These are phyloP conservation scores for Boletus subparvulus DNA, from an alignment of 768 basidiomycete species.

Conservation along the genomic window DNA sequence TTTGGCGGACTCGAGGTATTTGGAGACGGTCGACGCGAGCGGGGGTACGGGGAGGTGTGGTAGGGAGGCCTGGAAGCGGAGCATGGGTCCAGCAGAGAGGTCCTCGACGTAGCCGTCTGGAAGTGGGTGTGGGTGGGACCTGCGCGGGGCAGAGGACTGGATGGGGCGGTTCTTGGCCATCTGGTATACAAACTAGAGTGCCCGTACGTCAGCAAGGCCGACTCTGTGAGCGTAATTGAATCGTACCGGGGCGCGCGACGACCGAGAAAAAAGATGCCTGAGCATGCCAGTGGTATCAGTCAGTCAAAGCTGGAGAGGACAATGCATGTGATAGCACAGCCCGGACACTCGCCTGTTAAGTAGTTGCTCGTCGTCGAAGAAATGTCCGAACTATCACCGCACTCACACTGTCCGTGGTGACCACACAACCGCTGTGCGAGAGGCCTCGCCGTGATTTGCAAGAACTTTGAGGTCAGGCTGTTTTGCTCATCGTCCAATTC, in stretches of 20 bases:
- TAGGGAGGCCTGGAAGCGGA: slow-evolving; percentile 69
- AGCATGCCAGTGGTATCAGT: slow-evolving; percentile 5
- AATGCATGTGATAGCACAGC: too few relatives aligned
- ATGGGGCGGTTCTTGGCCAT: slow-evolving; percentile 33
- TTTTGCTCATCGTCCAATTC: too few relatives aligned
- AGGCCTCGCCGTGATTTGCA: too few relatives aligned
- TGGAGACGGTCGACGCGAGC: slow-evolving; percentile 75
- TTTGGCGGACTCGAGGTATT: slow-evolving; percentile 84
- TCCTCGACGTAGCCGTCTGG: slow-evolving; percentile 55
- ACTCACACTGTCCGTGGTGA: too few relatives aligned
- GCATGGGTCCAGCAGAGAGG: slow-evolving; percentile 61
- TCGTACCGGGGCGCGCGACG: background rate
- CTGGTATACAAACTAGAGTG: slow-evolving; percentile 14
- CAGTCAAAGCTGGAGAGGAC: background rate
- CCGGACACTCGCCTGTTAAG: too few relatives aligned
- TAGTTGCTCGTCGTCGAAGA: too few relatives aligned
- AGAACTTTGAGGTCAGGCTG: too few relatives aligned
- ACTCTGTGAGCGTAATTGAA: background rate
- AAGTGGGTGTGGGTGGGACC: slow-evolving; percentile 32
- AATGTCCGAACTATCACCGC: too few relatives aligned
- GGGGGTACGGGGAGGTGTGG: slow-evolving; percentile 83
- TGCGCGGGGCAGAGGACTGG: slow-evolving; percentile 19
- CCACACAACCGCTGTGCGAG: too few relatives aligned
- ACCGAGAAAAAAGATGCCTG: background rate
- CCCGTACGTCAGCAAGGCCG: background rate